Evolutionary conservation across 176 grass and related monocot genomes (phyloP), one percentile per base, ranked within the genome.

Genomic region (Pontederia paniculata): DNA sequence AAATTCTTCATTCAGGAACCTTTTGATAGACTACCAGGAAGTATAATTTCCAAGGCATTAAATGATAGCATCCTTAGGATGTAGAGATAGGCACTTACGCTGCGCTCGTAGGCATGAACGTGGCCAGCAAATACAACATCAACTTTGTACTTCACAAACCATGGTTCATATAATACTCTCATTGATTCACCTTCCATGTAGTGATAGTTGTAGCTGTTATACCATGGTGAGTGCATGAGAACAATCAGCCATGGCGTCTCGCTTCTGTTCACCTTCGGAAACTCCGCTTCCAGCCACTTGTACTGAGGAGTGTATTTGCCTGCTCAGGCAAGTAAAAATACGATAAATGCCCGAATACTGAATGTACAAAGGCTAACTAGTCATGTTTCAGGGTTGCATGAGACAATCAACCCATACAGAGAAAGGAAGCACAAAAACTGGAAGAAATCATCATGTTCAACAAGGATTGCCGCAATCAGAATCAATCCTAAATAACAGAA

Each of bases 161-260:
- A 96, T 3, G 57, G 60, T 66, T 96, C 90, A 12, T 76, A 96
- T 70, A 96, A 83, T 14, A 96, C 90, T 76, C 85, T 74, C 91
- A 96, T 96, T 58, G 63, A 78, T 67, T 96, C 85, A 16, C 91
- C 91, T 73, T 96, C 90, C 91, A 96, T 96, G 52, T 86, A 89
- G 52, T 89, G 91, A 46, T 96, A 86, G 63, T 89, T 86, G 44
- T 96, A 89, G 76, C 90, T 96, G 68, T 96, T 96, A 46, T 96
- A 96, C 90, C 85, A 96, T 12, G 91, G 91, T 25, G 91, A 63
- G 16, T 96, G 91, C 85, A 89, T 70, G n/a, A 96, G 74, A 18
- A 89, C 77, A 11, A 96, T 89, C 73, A 96, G 55, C 91, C 91
- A 96, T 17, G 91, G 91, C 3, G 91, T 96, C 69, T 86, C 79